phyloP scores from a whole-genome alignment of 306 rosid genomes.

The Medicago lupulina region DNA sequence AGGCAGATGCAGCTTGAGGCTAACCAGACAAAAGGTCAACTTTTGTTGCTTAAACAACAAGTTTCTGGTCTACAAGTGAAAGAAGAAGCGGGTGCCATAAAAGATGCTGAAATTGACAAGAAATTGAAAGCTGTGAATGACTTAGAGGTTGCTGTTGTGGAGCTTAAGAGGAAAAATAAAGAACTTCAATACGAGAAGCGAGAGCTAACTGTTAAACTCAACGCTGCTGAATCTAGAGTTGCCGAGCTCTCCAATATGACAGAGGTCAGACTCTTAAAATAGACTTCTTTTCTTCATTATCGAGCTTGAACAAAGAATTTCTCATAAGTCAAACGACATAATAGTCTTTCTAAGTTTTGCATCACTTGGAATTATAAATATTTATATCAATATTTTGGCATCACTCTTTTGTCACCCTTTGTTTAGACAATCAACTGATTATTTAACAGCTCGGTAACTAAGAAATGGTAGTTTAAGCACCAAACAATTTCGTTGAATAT shows the following conservation, averaged over 20 bases:
- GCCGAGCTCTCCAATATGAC: conserved; percentile 72
- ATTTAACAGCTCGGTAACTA: neutral
- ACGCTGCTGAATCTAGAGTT: conserved; percentile 69
- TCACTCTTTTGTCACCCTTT: conserved; percentile 5
- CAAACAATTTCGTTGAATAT: neutral
- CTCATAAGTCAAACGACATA: neutral
- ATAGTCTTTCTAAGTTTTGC: conserved; percentile 34
- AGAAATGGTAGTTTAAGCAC: conserved; percentile 13
- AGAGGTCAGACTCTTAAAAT: conserved; percentile 61
- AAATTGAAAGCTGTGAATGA: conserved; percentile 76
- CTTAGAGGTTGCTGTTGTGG: conserved; percentile 73
- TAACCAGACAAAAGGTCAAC: conserved; percentile 85
- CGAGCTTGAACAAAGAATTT: conserved; percentile 6
- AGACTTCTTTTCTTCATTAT: conserved; percentile 26
- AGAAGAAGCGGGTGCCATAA: conserved; percentile 78
- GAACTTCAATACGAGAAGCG: conserved; percentile 90
- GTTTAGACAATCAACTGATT: conserved; percentile 9
- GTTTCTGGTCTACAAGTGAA: conserved; percentile 78
- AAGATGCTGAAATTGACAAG: conserved; percentile 75
- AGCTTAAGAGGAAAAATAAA: conserved; percentile 82
- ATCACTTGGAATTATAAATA: neutral
- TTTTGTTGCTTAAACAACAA: conserved; percentile 91
- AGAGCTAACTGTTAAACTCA: conserved; percentile 73
- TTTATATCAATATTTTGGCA: conserved; percentile 8
- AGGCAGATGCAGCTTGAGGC: conserved; percentile 91